Evolutionary conservation across 306 rosid species (phyloP).

Genomic region (Datisca glomerata): DNA sequence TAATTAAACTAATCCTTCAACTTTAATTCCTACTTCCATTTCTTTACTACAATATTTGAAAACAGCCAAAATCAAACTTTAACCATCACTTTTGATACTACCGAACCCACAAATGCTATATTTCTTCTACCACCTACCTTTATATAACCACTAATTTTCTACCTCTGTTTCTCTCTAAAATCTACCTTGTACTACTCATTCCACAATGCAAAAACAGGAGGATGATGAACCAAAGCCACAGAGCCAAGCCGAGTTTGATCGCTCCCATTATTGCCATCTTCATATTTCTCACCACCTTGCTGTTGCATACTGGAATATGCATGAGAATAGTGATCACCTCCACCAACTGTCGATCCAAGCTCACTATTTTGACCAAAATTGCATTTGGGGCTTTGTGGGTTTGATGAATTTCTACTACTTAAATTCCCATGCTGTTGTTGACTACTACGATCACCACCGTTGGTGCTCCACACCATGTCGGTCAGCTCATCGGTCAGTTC

Average conservation of each 20-base stretch:
- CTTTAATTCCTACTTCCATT: not conserved
- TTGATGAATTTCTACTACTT: slow-evolving; percentile 18
- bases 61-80: not conserved
- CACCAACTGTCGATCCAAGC: slow-evolving; percentile 27
- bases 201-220: slow-evolving; percentile 82
- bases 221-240: slow-evolving; percentile 57
- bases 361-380: slow-evolving; percentile 20
- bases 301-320: slow-evolving; percentile 46
- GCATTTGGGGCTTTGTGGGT: slow-evolving; percentile 1
- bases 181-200: slow-evolving; percentile 25
- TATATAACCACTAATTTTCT: not conserved
- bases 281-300: slow-evolving; percentile 50
- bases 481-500: slow-evolving; percentile 48
- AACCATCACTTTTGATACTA: not conserved
- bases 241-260: slow-evolving; percentile 32
- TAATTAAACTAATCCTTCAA: not conserved
- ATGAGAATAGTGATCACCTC: slow-evolving; percentile 42
- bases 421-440: slow-evolving; percentile 1
- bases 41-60: not conserved
- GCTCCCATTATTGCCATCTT: slow-evolving; percentile 37
- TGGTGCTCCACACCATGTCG: slow-evolving; percentile 61
- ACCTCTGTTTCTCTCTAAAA: not conserved
- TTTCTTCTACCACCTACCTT: not conserved
- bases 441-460: slow-evolving; percentile 10
- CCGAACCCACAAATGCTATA: not conserved